Percentiles rank a stretch among this genome's conserved stretches.
Evolutionary conservation across 2,329 filamentous ascomycete genomes (phyloP).

Genomic region (Polychaeton citri): DNA sequence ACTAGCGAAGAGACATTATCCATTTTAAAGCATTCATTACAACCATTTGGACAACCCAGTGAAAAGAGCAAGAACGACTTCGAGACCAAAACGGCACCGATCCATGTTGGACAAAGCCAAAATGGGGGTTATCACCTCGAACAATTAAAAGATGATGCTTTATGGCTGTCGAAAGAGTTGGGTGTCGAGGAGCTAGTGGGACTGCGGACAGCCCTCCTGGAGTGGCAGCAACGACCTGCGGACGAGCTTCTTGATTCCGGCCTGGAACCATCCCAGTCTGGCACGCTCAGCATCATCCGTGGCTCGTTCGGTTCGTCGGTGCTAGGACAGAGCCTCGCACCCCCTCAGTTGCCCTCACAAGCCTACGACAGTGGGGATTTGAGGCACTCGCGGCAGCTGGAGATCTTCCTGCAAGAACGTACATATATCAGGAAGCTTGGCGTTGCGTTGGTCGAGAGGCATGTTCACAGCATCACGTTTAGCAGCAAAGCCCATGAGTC

Average conservation of each 20-base stretch:
- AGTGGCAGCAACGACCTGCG: conserved; percentile 72
- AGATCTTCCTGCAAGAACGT: neutral
- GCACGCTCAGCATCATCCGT: neutral
- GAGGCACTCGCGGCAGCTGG: neutral
- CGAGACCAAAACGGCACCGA: conserved; percentile 74
- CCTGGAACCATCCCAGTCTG: neutral
- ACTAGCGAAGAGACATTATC: conserved; percentile 53
- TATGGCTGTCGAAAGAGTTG: conserved; percentile 72
- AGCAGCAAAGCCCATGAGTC: neutral
- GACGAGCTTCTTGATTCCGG: conserved; percentile 47
- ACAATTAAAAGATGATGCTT: conserved; percentile 68
- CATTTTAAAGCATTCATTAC: conserved; percentile 55
- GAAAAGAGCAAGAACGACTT: conserved; percentile 48
- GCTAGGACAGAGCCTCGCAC: neutral
- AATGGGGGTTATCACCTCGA: conserved; percentile 59
- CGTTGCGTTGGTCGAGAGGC: neutral
- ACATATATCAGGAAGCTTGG: neutral
- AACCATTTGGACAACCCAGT: conserved; percentile 51
- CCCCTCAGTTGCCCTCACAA: neutral
- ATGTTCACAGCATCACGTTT: neutral
- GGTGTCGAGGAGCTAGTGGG: conserved; percentile 71
- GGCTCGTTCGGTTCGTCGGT: too few species aligned
- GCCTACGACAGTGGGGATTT: neutral
- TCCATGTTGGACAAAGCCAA: conserved; percentile 60
- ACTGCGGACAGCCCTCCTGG: conserved; percentile 64